Percentiles rank a stretch among this genome's conserved stretches.
Conservation (phyloP, 1,139 yeast species). For the Starmera stellimalicola region DNA sequence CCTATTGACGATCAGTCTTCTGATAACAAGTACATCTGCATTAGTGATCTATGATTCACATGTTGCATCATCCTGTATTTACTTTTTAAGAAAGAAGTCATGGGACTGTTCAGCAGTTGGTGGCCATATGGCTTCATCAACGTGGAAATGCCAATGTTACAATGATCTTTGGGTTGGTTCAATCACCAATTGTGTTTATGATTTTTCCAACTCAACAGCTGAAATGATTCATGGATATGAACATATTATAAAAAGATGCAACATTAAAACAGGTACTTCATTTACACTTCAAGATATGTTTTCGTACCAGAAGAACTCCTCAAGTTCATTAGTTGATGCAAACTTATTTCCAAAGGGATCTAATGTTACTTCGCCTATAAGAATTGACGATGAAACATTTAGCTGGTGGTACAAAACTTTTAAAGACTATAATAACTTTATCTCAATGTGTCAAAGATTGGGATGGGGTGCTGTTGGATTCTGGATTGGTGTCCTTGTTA, state of each 20-base stretch:
- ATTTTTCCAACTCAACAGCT: constrained; percentile 16
- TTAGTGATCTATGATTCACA: constrained; percentile 15
- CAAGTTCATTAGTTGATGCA: constrained; percentile 17
- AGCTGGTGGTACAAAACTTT: constrained; percentile 20
- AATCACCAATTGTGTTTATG: constrained; percentile 23
- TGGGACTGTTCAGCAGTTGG: constrained; percentile 26
- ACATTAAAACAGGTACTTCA: constrained; percentile 15
- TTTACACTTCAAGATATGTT: constrained; percentile 19
- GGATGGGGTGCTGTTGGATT: constrained; percentile 28
- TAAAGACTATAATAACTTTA: constrained; percentile 10
- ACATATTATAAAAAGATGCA: constrained; percentile 23
- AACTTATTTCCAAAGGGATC: constrained; percentile 4
- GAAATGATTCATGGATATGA: constrained; percentile 22
- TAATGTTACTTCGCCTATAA: constrained; percentile 18
- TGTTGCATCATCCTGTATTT: constrained; percentile 25
- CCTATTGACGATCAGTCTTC: too few species aligned
- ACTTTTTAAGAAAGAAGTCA: constrained; percentile 21
- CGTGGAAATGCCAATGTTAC: constrained; percentile 21
- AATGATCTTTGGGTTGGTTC: constrained; percentile 27
- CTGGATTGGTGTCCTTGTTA: constrained; percentile 22
- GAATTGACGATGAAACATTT: constrained; percentile 18
- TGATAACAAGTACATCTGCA: too few species aligned
- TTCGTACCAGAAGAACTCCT: constrained; percentile 19
- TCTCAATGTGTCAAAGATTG: constrained; percentile 23
- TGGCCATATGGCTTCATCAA: constrained; percentile 17